Base-by-base conservation (phyloP, 2,329 filamentous ascomycete genomes). In the Mycocentrospora acerina region DNA sequence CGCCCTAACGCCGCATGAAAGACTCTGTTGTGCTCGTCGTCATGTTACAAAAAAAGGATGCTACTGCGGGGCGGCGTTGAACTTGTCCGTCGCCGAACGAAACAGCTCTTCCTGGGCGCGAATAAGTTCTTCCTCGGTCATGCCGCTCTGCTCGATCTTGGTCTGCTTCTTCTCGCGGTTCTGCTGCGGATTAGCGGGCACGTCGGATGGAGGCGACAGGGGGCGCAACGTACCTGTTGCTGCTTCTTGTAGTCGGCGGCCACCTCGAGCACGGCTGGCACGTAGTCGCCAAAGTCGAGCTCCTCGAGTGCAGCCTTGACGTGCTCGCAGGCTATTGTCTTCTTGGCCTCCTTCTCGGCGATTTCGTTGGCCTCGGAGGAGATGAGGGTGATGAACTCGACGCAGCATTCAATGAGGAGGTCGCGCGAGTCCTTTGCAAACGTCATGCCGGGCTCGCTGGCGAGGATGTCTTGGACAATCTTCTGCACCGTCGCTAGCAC, bases 321-420 rank as follows among this genome's bases (percentile, higher is more conserved):
- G 72, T 98, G 93, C 60, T 98, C 93, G 68, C 89, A 95, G 10
- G 91, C 91, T 57, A 98, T 98, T 4, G 93, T 98, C 79, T 98
- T 98, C 76, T 98, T 98, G 33, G 90, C 89, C 62, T 98, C 93
- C 70, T 95, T 95, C 68, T 98, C 93, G 10, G 90, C 94, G 51
- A 98, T 98, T 60, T 98, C 93, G 70, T 98, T 98, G 47, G 93
- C 93, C 73, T 98, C 91, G 32, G 89, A 95, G n/a, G 90, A 96
- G 56, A 98, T 87, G 60, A 98, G 81, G 13, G 93, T 97, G 69
- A 98, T 96, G 69, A 98, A 98, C 69, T 98, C 93, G 60, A 98
- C 91, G 63, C 93, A 98, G 73, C 93, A 97, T 74, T 97, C 93
- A 60, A 98, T 98, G 35, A 98, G 78, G 3, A 97, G 78, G 63